Base-by-base conservation (phyloP, 164 flowering plant species). In the Nymphaea thermarum region DNA sequence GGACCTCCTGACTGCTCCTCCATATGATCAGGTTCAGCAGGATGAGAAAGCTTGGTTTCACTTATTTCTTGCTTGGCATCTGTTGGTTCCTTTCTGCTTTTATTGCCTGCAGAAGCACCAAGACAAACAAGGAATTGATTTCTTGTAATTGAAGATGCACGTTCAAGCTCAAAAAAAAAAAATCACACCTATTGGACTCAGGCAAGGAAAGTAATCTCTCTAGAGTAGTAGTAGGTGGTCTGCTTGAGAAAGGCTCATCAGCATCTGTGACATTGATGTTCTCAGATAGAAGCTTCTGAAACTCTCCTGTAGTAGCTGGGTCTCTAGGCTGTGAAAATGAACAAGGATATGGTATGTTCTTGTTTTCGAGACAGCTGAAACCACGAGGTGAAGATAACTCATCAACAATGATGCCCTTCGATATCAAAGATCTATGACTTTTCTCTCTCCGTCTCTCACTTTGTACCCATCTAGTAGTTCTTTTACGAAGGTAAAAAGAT, bases 241-340 rank as follows among this genome's bases (percentile, higher is more conserved):
- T 65, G 36, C 67, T 66, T 17, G 77, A 64, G 41, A 57, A 66
- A 55, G 77, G 78, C 5, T 71, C 79, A 66, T 74, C 69, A 41
- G 79, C 85, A 71, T 82, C 79, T 36, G 80, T 87, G 70, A 43
- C 73, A 66, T 67, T 81, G 71, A 94, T 71, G 85, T 90, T 81
- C 68, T 94, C 91, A 10, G 85, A 77, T 15, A 94, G 90, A 82
- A 88, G 93, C 72, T 84, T 90, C 77, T 82, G 90, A 25, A 90
- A 96, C 69, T 94, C 96, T 61, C 72, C 43, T 53, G 36, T 25
- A 25, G 90, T 86, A 71, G 90, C 79, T 75, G 77, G 5, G 8
- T 51, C 14, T 15, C 57, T 51, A 51, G 57, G 57, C 57, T 8
- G 8, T 51, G 57, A 51, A 15, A 51, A 15, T 51, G 57, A 51